phyloP scores from a whole-genome alignment of 352 stramenopile genomes.

The Pythium coloratum region DNA sequence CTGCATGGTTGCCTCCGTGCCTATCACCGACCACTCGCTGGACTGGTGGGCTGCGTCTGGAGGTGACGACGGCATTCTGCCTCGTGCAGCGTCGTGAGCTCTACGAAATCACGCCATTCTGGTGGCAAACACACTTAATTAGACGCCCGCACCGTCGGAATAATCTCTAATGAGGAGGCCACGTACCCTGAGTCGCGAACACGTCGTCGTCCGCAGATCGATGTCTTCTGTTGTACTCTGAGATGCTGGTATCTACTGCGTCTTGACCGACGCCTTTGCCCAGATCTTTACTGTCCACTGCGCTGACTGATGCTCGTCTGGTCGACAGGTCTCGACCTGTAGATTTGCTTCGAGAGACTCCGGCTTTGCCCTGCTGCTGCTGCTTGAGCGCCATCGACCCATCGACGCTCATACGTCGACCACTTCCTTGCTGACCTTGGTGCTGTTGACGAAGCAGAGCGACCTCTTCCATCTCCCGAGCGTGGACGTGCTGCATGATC shows the following conservation, averaged over 20 bases:
- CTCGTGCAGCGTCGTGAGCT: constrained; percentile 45
- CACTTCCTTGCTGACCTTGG: constrained; percentile 4
- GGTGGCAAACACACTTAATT: not conserved
- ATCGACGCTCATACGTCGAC: constrained; percentile 1
- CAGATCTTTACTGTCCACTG: too few species aligned
- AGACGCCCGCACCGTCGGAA: not conserved
- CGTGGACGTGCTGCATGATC: constrained; percentile 56
- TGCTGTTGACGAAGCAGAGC: constrained; percentile 7
- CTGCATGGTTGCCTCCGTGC: too few species aligned
- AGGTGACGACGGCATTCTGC: constrained; percentile 15
- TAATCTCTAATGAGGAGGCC: not conserved
- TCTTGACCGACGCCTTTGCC: not conserved
- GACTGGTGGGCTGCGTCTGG: not conserved
- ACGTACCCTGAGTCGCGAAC: constrained; percentile 19
- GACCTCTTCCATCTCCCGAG: constrained; percentile 40
- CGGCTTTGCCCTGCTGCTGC: too few species aligned
- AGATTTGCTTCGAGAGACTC: too few species aligned
- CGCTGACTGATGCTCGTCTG: too few species aligned
- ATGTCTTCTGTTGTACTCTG: not conserved
- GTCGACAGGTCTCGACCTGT: too few species aligned
- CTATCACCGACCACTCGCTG: not conserved
- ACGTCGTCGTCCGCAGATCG: constrained; percentile 14
- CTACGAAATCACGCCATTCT: constrained; percentile 61
- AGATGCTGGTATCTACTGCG: not conserved
- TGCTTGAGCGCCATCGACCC: constrained; percentile 17